Evolutionary conservation across 1,284 basidiomycete genomes (phyloP).

Genomic region (Cryptococcus deneoformans): DNA sequence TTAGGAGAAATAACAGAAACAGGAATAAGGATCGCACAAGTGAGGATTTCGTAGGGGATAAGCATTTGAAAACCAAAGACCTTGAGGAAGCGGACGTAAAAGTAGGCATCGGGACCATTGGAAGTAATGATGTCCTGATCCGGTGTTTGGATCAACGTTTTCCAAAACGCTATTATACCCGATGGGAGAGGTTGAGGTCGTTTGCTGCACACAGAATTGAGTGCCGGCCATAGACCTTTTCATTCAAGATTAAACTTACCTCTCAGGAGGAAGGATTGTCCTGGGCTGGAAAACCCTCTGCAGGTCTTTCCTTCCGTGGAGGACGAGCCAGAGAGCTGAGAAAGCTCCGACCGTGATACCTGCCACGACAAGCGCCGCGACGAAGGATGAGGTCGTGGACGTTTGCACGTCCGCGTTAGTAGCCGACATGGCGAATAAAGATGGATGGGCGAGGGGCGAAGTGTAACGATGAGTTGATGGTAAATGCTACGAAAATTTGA

Average conservation of each 20-base stretch:
- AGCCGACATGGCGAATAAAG: conserved; percentile 32
- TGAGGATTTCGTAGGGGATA: conserved; percentile 66
- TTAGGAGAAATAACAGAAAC: conserved; percentile 50
- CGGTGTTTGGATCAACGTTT: conserved; percentile 31
- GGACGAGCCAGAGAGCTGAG: conserved; percentile 31
- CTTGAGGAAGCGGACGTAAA: conserved; percentile 73
- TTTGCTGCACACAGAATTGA: conserved; percentile 17
- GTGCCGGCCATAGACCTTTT: neutral
- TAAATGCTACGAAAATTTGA: neutral
- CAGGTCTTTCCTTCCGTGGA: conserved; percentile 33
- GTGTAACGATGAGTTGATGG: neutral
- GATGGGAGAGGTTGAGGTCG: conserved; percentile 29
- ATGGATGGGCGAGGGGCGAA: neutral
- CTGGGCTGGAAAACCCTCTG: conserved; percentile 43
- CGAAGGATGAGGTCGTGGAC: conserved; percentile 37
- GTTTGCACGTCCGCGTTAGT: conserved; percentile 33
- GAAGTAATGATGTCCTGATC: conserved; percentile 50
- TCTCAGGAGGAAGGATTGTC: conserved; percentile 36
- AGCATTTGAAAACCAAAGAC: conserved; percentile 61
- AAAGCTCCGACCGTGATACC: conserved; percentile 40
- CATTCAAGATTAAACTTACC: conserved; percentile 16
- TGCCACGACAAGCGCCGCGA: conserved; percentile 45
- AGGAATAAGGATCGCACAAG: conserved; percentile 52
- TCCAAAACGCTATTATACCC: conserved; percentile 35
- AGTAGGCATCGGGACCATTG: conserved; percentile 92